Conservation (phyloP, 2,329 filamentous ascomycete genomes). For the Fusarium chuoi region DNA sequence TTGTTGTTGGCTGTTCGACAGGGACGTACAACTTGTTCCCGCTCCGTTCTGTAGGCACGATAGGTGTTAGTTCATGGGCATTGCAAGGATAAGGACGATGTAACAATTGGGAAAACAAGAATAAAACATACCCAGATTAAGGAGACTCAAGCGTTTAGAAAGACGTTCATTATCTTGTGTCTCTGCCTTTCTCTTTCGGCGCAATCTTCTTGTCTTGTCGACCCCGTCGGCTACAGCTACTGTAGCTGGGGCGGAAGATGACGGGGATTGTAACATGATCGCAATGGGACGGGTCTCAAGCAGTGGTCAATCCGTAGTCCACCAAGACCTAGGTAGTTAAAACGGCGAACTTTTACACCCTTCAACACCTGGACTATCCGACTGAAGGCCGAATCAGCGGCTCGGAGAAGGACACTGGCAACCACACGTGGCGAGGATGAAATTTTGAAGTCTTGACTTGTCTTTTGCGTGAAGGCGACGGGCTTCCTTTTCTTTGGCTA, state of each 20-base stretch:
- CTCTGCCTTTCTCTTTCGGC: conserved; percentile 70
- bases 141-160: conserved; percentile 82
- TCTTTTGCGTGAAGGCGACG: conserved; percentile 16
- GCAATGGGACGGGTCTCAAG: conserved; percentile 1
- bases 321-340: conserved; percentile 8
- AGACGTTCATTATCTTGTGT: conserved; percentile 75
- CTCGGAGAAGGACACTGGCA: conserved; percentile 22
- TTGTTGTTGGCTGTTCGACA: conserved; percentile 59
- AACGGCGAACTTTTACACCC: conserved; percentile 30
- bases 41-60: conserved; percentile 62
- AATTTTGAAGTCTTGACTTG: conserved; percentile 5
- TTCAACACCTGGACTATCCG: conserved; percentile 24
- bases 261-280: conserved; percentile 52
- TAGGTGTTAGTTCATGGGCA: conserved; percentile 1
- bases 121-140: conserved; percentile 77
- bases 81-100: not conserved
- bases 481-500: not conserved
- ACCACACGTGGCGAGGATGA: conserved; percentile 31
- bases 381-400: conserved; percentile 22
- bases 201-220: conserved; percentile 35
- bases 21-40: conserved; percentile 74
- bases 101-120: not conserved
- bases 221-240: conserved; percentile 30
- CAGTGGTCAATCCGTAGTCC: conserved; percentile 11
- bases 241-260: conserved; percentile 30